Conservation (phyloP, 495 filamentous ascomycete genomes). For the Aspergillus egyptiacus region DNA sequence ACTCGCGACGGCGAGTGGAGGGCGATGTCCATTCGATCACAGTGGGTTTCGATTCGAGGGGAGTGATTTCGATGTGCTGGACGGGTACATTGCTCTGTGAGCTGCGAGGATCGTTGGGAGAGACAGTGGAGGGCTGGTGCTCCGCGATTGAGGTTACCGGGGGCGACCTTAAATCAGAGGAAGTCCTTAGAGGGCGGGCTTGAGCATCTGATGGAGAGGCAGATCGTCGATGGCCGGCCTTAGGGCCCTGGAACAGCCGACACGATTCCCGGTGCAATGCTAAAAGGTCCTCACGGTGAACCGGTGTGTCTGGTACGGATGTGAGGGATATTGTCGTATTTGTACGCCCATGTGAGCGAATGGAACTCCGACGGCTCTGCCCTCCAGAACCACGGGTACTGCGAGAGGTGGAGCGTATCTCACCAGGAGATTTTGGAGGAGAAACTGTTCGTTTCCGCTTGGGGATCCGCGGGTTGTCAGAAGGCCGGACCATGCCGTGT, state of each 20-base stretch:
- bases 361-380: slow-evolving; percentile 28
- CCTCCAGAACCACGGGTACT: slow-evolving; percentile 26
- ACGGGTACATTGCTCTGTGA: background rate
- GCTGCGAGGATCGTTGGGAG: background rate
- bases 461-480: slow-evolving; percentile 9
- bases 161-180: slow-evolving; percentile 13
- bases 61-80: slow-evolving; percentile 15
- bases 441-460: slow-evolving; percentile 21
- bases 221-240: background rate
- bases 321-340: slow-evolving; percentile 26
- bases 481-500: slow-evolving; percentile 1
- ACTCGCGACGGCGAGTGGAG: slow-evolving; percentile 42
- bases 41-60: slow-evolving; percentile 33
- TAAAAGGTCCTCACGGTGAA: slow-evolving; percentile 33
- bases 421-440: slow-evolving; percentile 22
- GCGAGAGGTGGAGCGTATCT: slow-evolving; percentile 24
- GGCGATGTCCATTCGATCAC: slow-evolving; percentile 47
- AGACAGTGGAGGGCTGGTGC: slow-evolving; percentile 2
- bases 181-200: slow-evolving; percentile 4
- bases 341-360: slow-evolving; percentile 28
- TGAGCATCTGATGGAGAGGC: background rate
- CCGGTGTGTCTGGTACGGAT: slow-evolving; percentile 19
- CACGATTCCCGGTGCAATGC: slow-evolving; percentile 44
- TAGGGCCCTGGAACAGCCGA: slow-evolving; percentile 36
- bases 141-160: slow-evolving; percentile 12